phyloP scores from a whole-genome alignment of 2,329 filamentous ascomycete genomes.

The Helotiales sp. region DNA sequence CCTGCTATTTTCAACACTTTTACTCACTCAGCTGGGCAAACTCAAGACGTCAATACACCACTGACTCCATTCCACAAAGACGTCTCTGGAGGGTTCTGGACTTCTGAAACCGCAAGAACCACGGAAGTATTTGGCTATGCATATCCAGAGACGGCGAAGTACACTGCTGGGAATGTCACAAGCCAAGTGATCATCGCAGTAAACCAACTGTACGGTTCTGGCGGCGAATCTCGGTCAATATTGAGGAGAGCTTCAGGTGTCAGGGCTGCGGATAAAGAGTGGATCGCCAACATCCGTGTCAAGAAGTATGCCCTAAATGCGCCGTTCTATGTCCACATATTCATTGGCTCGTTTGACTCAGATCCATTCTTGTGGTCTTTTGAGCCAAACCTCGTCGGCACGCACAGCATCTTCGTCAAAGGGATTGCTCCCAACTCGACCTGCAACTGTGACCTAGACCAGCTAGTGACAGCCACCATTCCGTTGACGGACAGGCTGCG shows the following conservation, averaged over 20 bases:
- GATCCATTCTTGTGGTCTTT: conserved; percentile 37
- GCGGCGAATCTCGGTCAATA: neutral
- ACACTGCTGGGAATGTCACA: conserved; percentile 60
- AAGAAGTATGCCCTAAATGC: conserved; percentile 63
- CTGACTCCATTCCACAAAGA: conserved; percentile 50
- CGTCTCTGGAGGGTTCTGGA: conserved; percentile 54
- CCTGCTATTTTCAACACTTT: conserved; percentile 44
- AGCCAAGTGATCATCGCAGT: conserved; percentile 67
- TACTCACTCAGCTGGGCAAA: conserved; percentile 31
- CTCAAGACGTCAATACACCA: conserved; percentile 43
- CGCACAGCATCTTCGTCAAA: conserved; percentile 46
- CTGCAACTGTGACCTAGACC: conserved; percentile 32
- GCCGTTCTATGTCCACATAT: conserved; percentile 71
- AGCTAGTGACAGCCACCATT: conserved; percentile 48
- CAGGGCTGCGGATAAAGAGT: conserved; percentile 56
- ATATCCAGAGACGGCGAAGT: conserved; percentile 47
- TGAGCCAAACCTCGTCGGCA: conserved; percentile 39
- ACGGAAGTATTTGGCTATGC: conserved; percentile 36
- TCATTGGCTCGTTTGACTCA: conserved; percentile 56
- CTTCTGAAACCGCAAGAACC: conserved; percentile 27
- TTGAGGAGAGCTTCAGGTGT: neutral
- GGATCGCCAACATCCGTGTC: conserved; percentile 70
- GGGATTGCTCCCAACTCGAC: conserved; percentile 7
- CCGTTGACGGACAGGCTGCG: conserved; percentile 51
- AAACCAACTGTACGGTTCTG: conserved; percentile 53